These are phyloP conservation scores for Cenchrus fungigraminus DNA, from an alignment of 176 grass and related monocot species.

Conservation along the genomic window DNA sequence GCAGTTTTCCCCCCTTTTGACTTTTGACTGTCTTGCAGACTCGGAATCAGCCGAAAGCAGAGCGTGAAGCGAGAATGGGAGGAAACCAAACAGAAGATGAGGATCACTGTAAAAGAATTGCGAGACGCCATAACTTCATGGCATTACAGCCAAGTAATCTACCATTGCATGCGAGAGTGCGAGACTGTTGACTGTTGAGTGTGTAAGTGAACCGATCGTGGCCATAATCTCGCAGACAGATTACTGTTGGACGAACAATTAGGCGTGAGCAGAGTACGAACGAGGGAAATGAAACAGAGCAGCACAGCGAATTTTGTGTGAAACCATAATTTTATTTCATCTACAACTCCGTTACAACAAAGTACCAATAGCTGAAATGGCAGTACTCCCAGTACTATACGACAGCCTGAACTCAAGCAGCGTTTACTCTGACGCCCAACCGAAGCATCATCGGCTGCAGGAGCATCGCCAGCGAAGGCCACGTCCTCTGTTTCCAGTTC, in stretches of 20 bases:
- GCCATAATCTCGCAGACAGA: too few species aligned
- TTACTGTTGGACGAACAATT: too few species aligned
- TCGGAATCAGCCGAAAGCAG: background rate
- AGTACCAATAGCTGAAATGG: background rate
- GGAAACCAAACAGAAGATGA: background rate
- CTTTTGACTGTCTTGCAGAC: background rate
- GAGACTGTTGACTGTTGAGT: too few species aligned
- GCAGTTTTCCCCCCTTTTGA: background rate
- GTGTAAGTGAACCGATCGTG: too few species aligned
- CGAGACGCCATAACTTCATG: background rate
- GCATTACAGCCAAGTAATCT: background rate
- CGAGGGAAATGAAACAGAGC: background rate
- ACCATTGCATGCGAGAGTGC: too few species aligned
- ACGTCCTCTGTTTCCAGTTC: background rate
- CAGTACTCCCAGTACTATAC: background rate
- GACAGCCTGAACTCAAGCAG: background rate
- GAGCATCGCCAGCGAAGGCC: background rate
- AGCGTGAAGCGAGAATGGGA: background rate
- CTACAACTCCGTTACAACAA: background rate
- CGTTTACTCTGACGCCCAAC: background rate
- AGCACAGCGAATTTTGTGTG: background rate
- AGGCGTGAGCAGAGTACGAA: conserved; percentile 4
- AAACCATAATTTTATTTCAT: conserved; percentile 41
- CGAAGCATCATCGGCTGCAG: background rate
- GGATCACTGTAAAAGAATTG: background rate